Evolutionary conservation across 345 rosid species (phyloP), one percentile per base, ranked within the genome.

Genomic region (Reutealis trisperma): DNA sequence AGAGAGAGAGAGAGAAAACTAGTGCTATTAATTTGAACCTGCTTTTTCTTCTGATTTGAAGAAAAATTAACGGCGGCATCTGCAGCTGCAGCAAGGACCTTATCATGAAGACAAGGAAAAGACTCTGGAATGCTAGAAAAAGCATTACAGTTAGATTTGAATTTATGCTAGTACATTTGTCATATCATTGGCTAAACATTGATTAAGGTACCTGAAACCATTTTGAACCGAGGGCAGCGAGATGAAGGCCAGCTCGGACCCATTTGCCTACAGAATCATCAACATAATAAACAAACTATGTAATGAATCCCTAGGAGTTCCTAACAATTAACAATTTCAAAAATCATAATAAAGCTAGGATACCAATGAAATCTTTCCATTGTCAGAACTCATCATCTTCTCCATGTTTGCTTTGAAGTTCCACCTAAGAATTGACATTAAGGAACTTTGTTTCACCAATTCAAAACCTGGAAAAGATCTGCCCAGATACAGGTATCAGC

Each of bases 391-490:
- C 75, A 91, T 80, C 34, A 79, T 88, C 80, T 86, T 89, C 79
- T 87, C 94, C 88, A 91, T 89, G 81, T 86, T 89, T 71, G 89
- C 84, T 79, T 84, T 90, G 83, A 83, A 92, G 83, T 83, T 90
- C 97, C 99, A 96, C 85, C 94, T 83, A 63, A 96, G 85, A 75
- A 93, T 80, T 72, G 94, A 82, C 80, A 80, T 78, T 78, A 96
- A 80, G 76, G 97, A 89, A 85, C 87, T 84, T 78, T 88, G 94
- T 85, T 83, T 84, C 78, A 87, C 86, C 82, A 89, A 84, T 78
- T 89, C 90, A 70, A 96, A 87, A 83, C 88, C 72, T 49, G 94
- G 93, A 70, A 93, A 86, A 69, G 98, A 90, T 81, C 99, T 96
- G 93, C 74, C 75, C 80, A 79, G 45, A 71, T 70, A 76, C 22